These are phyloP conservation scores for Mycena leptocephala DNA, from an alignment of 768 basidiomycete genomes.

Conservation along the genomic window DNA sequence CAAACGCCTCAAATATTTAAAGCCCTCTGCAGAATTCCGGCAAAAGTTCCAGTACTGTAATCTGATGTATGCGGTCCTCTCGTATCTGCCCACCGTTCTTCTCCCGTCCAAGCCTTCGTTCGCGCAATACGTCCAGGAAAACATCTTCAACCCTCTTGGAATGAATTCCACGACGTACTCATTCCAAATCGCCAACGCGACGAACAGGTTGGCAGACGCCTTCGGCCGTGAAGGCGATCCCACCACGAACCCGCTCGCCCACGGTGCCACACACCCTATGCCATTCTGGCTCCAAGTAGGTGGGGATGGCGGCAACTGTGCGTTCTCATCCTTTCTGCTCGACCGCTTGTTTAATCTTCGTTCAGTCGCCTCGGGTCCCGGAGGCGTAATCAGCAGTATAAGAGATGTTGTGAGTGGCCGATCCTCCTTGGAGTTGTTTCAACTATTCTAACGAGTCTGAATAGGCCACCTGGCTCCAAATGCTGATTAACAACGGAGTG, in stretches of 20 bases:
- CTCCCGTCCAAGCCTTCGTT: constrained; percentile 44
- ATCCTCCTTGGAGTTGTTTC: neutral
- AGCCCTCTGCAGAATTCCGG: constrained; percentile 49
- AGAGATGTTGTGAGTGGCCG: constrained; percentile 42
- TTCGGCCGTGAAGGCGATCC: constrained; percentile 36
- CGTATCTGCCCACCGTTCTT: constrained; percentile 46
- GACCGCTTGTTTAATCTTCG: neutral
- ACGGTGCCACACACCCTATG: constrained; percentile 20
- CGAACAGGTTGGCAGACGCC: constrained; percentile 47
- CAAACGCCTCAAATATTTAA: constrained; percentile 40
- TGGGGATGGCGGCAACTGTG: constrained; percentile 45
- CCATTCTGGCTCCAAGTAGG: constrained; percentile 40
- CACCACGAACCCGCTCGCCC: constrained; percentile 30
- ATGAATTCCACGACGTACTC: constrained; percentile 50
- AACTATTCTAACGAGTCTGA: neutral
- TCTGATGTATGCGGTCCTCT: constrained; percentile 47
- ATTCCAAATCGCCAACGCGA: constrained; percentile 43
- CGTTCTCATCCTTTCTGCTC: neutral
- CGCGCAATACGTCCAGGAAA: constrained; percentile 49
- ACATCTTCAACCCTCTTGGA: constrained; percentile 48
- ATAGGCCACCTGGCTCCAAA: constrained; percentile 45
- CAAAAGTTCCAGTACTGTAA: constrained; percentile 48
- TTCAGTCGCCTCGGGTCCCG: constrained; percentile 47
- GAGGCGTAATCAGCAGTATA: constrained; percentile 46
- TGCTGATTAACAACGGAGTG: constrained; percentile 42